Conservation (phyloP, 768 basidiomycete species). For the Lactifluus pinguis region DNA sequence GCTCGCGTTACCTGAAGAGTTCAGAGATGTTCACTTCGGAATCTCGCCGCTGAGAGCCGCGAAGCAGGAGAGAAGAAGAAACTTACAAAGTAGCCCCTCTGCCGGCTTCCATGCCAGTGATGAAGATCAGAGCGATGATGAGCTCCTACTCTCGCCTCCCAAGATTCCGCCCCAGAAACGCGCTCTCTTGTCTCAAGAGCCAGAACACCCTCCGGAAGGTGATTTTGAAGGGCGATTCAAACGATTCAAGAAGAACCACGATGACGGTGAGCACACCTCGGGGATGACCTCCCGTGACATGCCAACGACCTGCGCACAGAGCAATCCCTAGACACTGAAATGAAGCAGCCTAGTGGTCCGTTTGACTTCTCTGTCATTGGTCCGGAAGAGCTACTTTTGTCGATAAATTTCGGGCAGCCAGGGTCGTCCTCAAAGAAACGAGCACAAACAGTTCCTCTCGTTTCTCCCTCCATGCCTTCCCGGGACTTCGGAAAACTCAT, state of each 20-base stretch:
- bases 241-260: conserved; percentile 5
- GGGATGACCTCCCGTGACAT: not conserved
- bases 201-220: not conserved
- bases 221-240: conserved; percentile 1
- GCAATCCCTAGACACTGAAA: not conserved
- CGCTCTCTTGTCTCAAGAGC: not conserved
- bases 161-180: conserved; percentile 7
- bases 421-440: conserved; percentile 4
- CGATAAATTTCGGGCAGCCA: not conserved
- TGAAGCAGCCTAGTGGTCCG: conserved; percentile 9
- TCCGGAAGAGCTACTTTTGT: not conserved
- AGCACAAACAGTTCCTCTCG: conserved; percentile 14
- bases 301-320: not conserved
- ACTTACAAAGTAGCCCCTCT: not conserved
- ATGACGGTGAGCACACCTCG: not conserved
- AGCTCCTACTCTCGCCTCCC: conserved; percentile 2
- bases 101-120: not conserved
- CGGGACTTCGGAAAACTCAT: conserved; percentile 11
- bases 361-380: conserved; percentile 16
- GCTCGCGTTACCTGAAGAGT: conserved; percentile 6
- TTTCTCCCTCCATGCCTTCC: conserved; percentile 4
- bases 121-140: conserved; percentile 3
- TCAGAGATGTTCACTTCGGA: conserved; percentile 5
- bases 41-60: conserved; percentile 16
- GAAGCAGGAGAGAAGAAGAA: conserved; percentile 6